Evolutionary conservation across 164 flowering plant genomes (phyloP).

Genomic region (Magnolia changhungtana): DNA sequence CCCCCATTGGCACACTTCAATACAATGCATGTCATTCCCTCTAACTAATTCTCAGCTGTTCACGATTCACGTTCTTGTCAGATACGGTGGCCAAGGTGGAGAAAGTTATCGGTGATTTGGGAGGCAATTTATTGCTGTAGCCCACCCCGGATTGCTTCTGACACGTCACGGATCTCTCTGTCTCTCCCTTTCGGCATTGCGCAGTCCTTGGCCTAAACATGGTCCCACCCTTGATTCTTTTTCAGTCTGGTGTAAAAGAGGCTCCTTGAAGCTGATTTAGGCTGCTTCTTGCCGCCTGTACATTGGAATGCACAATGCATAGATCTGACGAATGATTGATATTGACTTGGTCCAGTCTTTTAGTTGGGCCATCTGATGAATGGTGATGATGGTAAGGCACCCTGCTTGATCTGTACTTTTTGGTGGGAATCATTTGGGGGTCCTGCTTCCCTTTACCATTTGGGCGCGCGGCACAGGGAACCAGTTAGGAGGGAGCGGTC

Average conservation of each 20-base stretch:
- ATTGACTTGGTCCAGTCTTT: neutral
- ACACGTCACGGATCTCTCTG: neutral
- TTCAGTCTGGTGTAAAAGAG: neutral
- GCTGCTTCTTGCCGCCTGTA: neutral
- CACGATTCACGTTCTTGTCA: conserved; percentile 17
- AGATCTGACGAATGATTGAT: neutral
- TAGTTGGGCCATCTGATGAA: no score
- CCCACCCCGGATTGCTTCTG: neutral
- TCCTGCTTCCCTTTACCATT: no score
- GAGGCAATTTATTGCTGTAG: conserved; percentile 32
- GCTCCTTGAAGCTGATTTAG: neutral
- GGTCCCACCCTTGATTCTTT: no score
- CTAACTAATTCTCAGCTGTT: neutral
- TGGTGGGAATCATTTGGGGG: no score
- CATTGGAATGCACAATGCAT: neutral
- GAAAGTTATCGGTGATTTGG: conserved; percentile 53
- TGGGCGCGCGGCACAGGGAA: no score
- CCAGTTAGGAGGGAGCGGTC: no score
- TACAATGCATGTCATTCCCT: neutral
- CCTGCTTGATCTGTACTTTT: no score
- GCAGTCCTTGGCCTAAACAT: no score
- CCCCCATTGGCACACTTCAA: no score
- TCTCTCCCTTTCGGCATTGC: neutral
- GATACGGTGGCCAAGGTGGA: conserved; percentile 62
- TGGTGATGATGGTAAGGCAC: no score